phyloP scores from a whole-genome alignment of 805 yeast species.

The Ogataea philodendri region DNA sequence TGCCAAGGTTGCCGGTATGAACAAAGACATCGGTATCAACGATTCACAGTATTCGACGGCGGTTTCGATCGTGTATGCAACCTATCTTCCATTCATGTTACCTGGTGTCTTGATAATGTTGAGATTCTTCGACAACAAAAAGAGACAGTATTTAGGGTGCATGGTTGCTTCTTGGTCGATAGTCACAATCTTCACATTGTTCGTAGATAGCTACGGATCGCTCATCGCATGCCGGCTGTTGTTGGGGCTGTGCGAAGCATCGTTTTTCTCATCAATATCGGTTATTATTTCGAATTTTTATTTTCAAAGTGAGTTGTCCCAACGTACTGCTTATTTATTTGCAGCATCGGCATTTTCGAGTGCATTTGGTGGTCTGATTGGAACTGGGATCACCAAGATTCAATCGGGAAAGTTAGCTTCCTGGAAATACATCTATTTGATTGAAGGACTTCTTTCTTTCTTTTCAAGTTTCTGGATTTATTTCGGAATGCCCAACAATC shows the following conservation, averaged over 20 bases:
- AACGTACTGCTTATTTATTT: conserved; percentile 16
- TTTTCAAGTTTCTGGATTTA: conserved; percentile 9
- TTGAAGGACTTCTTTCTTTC: conserved; percentile 18
- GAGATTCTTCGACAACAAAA: conserved; percentile 39
- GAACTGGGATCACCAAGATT: conserved; percentile 21
- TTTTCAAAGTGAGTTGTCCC: conserved; percentile 17
- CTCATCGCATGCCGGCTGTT: conserved; percentile 39
- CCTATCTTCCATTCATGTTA: conserved; percentile 42
- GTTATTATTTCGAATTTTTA: conserved; percentile 19
- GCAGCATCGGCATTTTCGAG: conserved; percentile 20
- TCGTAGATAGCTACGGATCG: conserved; percentile 39
- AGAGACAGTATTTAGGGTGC: conserved; percentile 29
- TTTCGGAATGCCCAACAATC: conserved; percentile 15
- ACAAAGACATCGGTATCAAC: conserved; percentile 37
- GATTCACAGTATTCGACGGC: conserved; percentile 42
- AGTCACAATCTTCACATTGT: conserved; percentile 42
- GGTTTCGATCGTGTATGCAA: conserved; percentile 41
- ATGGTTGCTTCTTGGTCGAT: conserved; percentile 45
- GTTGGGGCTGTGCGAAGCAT: conserved; percentile 42
- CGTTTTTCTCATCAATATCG: conserved; percentile 33
- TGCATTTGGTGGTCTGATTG: conserved; percentile 24
- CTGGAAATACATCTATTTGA: conserved; percentile 22
- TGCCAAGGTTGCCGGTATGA: conserved; percentile 44
- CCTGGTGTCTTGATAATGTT: conserved; percentile 40
- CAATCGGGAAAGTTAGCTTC: conserved; percentile 17